phyloP scores from a whole-genome alignment of 768 basidiomycete species.

The Tulasnella sp. region DNA sequence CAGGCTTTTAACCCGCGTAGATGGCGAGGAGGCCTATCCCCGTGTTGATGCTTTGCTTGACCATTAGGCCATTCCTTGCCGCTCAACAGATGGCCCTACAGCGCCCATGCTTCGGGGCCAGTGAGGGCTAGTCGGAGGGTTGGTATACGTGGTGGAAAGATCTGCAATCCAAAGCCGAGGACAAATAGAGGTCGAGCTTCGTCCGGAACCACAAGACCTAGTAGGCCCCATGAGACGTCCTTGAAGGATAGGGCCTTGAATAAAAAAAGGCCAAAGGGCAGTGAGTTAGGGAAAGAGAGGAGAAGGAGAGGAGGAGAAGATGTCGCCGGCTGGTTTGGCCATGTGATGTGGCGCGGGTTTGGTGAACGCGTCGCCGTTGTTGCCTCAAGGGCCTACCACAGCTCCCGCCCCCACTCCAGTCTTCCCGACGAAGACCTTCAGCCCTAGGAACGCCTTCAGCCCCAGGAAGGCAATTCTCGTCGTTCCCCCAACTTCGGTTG shows the following conservation, averaged over 20 bases:
- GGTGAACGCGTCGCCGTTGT: too few species aligned
- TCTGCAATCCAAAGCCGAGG: background rate
- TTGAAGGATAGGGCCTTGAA: background rate
- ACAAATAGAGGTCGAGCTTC: background rate
- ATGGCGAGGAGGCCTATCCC: conserved; percentile 14
- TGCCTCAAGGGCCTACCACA: too few species aligned
- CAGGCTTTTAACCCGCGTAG: conserved; percentile 1
- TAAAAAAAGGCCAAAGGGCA: background rate
- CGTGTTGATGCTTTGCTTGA: background rate
- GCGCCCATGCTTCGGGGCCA: background rate
- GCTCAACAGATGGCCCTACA: conserved; percentile 7
- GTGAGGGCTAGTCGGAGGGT: conserved; percentile 5
- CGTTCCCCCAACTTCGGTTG: too few species aligned
- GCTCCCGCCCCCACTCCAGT: too few species aligned
- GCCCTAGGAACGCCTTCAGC: too few species aligned
- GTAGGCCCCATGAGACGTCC: background rate
- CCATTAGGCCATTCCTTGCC: background rate
- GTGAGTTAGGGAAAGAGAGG: background rate
- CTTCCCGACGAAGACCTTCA: too few species aligned
- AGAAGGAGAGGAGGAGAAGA: background rate
- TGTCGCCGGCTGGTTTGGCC: too few species aligned
- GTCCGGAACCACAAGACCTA: background rate
- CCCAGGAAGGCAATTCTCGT: too few species aligned
- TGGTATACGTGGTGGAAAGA: conserved; percentile 13
- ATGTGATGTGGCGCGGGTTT: too few species aligned